Percentiles rank a stretch among this genome's conserved stretches.
phyloP scores from a whole-genome alignment of 495 filamentous ascomycete genomes.

The Usnea hakonensis region DNA sequence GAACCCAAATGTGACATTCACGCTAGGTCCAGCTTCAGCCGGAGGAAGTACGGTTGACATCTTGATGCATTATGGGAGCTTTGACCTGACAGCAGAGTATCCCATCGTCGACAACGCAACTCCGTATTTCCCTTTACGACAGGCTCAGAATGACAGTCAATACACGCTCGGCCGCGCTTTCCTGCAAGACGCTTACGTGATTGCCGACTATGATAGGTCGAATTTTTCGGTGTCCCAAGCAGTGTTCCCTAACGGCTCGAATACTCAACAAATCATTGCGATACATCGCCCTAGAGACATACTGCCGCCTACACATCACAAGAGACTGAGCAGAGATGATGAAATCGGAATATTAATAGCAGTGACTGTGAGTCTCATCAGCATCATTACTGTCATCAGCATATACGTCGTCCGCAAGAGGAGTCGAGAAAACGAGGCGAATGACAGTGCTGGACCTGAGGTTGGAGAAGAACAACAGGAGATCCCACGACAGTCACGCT shows the following conservation, averaged over 20 bases:
- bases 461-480: not conserved
- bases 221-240: constrained; percentile 21
- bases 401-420: not conserved
- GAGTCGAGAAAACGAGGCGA: not conserved
- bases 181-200: constrained; percentile 42
- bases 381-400: not conserved
- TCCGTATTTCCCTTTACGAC: constrained; percentile 45
- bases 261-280: constrained; percentile 2
- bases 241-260: constrained; percentile 8
- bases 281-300: not conserved
- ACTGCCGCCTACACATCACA: not conserved
- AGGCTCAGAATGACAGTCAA: constrained; percentile 39
- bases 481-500: not conserved
- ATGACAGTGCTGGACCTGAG: not conserved
- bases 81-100: constrained; percentile 39
- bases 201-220: constrained; percentile 19
- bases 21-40: constrained; percentile 32
- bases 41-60: constrained; percentile 36
- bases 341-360: not conserved
- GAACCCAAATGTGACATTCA: constrained; percentile 44
- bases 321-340: not conserved
- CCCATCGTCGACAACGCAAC: constrained; percentile 30
- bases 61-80: constrained; percentile 42
- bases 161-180: constrained; percentile 49
- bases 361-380: not conserved